phyloP scores from a whole-genome alignment of 352 stramenopile species.

The Phytopythium litorale region DNA sequence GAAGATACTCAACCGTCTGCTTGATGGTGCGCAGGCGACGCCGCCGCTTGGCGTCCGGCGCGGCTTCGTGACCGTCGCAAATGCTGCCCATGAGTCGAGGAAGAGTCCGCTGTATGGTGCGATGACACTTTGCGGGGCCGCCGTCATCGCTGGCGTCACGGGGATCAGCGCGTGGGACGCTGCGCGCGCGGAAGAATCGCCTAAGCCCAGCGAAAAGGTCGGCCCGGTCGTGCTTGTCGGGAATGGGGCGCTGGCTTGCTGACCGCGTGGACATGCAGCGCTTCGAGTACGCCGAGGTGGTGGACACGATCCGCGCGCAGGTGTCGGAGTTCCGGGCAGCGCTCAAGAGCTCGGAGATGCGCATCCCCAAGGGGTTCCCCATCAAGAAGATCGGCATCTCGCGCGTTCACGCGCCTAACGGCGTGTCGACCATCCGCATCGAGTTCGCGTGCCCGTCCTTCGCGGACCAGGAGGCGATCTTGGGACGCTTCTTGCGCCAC shows the following conservation, averaged over 20 bases:
- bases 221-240: background rate
- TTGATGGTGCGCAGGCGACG: background rate
- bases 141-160: conserved; percentile 11
- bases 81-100: background rate
- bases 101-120: background rate
- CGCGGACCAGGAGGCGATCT: conserved; percentile 65
- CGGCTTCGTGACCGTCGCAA: background rate
- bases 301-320: conserved; percentile 66
- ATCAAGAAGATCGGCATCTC: conserved; percentile 85
- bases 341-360: conserved; percentile 68
- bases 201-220: conserved; percentile 33
- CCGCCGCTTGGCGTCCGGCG: background rate
- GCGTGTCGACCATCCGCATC: conserved; percentile 80
- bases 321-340: conserved; percentile 75
- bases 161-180: conserved; percentile 6
- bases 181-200: conserved; percentile 14
- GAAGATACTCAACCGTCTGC: background rate
- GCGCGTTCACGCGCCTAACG: conserved; percentile 72
- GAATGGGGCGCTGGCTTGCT: background rate
- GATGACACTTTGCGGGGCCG: conserved; percentile 12
- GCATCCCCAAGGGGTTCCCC: conserved; percentile 69
- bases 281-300: conserved; percentile 56
- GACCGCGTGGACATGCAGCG: conserved; percentile 24
- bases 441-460: conserved; percentile 79
- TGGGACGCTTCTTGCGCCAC: conserved; percentile 61